Conservation (phyloP, 148 eudicot species). For the Arbutus unedo region DNA sequence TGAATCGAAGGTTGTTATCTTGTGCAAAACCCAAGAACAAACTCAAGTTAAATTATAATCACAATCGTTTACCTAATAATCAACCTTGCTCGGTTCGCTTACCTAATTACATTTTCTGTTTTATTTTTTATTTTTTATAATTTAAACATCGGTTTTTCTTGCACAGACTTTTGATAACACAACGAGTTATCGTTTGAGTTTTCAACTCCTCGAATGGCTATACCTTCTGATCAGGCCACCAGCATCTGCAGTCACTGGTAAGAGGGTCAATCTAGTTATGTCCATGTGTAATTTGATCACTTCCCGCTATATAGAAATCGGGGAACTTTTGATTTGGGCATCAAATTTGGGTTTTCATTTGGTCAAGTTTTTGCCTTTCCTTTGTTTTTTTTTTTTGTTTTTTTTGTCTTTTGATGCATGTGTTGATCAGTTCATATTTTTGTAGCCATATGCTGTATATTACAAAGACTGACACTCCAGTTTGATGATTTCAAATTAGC, state of each 20-base stretch:
- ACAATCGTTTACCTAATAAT: constrained; percentile 3
- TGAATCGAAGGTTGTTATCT: background rate
- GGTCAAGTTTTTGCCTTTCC: background rate
- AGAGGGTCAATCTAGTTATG: background rate
- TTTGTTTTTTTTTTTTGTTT: background rate
- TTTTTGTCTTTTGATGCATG: background rate
- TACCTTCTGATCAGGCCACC: constrained; percentile 45
- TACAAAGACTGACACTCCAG: constrained; percentile 4
- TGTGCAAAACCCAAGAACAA: background rate
- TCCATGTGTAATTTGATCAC: background rate
- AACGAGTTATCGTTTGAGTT: constrained; percentile 1
- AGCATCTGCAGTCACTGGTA: constrained; percentile 73
- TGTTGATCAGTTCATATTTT: background rate
- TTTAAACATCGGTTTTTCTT: constrained; percentile 9
- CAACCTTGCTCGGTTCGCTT: background rate
- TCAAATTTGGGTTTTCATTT: background rate
- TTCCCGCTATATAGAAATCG: background rate
- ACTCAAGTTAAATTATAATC: background rate
- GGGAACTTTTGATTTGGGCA: background rate
- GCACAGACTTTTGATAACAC: constrained; percentile 11
- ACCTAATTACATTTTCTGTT: background rate
- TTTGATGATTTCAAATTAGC: background rate
- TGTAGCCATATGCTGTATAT: background rate
- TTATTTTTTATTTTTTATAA: background rate
- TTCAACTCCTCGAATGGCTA: constrained; percentile 38